Evolutionary conservation across 352 stramenopile genomes (phyloP).

Genomic region (Globisporangium mamillatum): DNA sequence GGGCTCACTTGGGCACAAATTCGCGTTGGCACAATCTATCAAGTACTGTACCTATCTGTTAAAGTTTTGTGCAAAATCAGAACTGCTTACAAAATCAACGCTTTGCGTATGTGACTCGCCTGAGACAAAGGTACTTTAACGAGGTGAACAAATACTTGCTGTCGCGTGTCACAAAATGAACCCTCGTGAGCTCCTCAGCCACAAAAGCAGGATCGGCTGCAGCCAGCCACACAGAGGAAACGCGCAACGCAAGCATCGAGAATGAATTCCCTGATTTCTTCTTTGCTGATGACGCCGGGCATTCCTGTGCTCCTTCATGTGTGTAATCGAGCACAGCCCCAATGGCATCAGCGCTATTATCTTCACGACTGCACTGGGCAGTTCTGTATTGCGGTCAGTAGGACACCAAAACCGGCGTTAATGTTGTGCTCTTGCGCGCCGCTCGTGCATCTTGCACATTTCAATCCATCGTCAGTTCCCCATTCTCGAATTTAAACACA

Average conservation of each 20-base stretch:
- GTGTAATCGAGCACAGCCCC: no score
- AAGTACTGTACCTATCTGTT: not conserved
- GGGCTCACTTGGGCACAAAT: not conserved
- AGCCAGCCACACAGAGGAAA: not conserved
- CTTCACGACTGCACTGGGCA: no score
- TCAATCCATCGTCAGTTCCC: not conserved
- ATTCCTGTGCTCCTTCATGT: not conserved
- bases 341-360: no score
- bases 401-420: no score
- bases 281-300: constrained; percentile 1
- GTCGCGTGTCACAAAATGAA: not conserved
- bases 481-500: not conserved
- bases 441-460: no score
- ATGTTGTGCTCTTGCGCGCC: no score
- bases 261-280: not conserved
- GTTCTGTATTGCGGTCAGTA: no score
- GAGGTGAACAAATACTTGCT: not conserved
- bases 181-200: not conserved
- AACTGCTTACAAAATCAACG: not conserved
- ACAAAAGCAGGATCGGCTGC: not conserved
- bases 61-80: not conserved
- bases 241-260: not conserved
- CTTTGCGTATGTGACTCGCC: not conserved
- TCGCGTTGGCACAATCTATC: not conserved
- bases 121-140: not conserved